These are phyloP conservation scores for Phyllosticta citrichinensis DNA, from an alignment of 2,329 filamentous ascomycete species.

Conservation along the genomic window DNA sequence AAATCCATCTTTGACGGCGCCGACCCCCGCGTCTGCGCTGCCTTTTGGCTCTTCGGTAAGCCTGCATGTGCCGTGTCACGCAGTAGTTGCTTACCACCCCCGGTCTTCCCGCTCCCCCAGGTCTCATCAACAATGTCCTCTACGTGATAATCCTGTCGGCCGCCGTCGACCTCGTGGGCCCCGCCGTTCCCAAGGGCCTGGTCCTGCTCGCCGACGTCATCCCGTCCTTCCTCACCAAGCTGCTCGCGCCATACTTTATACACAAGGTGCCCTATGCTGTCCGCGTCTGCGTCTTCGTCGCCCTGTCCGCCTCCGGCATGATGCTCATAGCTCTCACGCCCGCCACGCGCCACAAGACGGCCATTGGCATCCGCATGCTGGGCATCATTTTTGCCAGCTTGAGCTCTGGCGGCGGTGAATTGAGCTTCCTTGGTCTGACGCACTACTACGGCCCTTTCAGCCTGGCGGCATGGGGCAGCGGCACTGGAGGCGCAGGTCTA, in stretches of 20 bases:
- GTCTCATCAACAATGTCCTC: constrained; percentile 91
- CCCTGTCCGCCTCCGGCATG: constrained; percentile 76
- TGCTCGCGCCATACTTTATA: constrained; percentile 88
- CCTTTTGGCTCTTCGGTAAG: constrained; percentile 91
- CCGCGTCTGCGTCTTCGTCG: constrained; percentile 65
- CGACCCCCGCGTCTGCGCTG: constrained; percentile 60
- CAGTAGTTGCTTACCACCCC: constrained; percentile 4
- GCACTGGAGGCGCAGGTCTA: constrained; percentile 80
- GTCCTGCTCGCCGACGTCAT: constrained; percentile 90
- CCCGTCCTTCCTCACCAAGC: constrained; percentile 79
- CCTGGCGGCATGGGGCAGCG: constrained; percentile 83
- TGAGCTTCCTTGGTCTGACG: constrained; percentile 83
- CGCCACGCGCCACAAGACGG: constrained; percentile 42
- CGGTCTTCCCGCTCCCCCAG: constrained; percentile 32
- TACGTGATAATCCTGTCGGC: constrained; percentile 95
- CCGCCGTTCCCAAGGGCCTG: constrained; percentile 74
- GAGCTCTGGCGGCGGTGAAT: constrained; percentile 75
- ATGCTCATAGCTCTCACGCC: constrained; percentile 76
- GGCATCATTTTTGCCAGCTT: constrained; percentile 80
- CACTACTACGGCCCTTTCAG: constrained; percentile 87
- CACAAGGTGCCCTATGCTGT: constrained; percentile 71
- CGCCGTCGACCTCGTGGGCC: constrained; percentile 88
- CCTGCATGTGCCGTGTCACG: background rate
- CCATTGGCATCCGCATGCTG: constrained; percentile 64
- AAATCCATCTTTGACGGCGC: constrained; percentile 53